phyloP scores from a whole-genome alignment of 2,329 filamentous ascomycete species.

The Grosmannia clavigera region DNA sequence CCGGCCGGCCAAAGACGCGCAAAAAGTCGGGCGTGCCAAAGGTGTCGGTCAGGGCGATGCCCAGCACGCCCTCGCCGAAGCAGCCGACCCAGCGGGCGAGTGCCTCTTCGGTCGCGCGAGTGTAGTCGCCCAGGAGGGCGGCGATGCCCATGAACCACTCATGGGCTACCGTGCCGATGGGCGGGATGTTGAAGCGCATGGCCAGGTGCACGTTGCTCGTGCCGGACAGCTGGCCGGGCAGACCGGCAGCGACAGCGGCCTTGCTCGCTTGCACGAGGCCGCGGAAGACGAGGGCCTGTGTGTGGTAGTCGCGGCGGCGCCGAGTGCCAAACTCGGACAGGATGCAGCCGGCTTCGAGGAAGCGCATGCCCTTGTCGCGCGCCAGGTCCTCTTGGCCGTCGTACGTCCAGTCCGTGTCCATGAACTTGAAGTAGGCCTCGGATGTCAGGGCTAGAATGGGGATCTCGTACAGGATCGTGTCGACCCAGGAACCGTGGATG shows the following conservation, averaged over 20 bases:
- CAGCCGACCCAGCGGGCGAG: slow-evolving; percentile 82
- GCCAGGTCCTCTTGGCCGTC: slow-evolving; percentile 77
- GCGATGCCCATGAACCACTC: slow-evolving; percentile 99
- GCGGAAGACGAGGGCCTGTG: slow-evolving; percentile 80
- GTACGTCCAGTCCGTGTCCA: slow-evolving; percentile 86
- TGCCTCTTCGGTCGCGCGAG: slow-evolving; percentile 69
- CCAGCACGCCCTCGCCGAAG: slow-evolving; percentile 73
- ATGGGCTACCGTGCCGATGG: slow-evolving; percentile 82
- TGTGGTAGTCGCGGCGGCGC: slow-evolving; percentile 83
- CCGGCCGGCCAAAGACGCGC: slow-evolving; percentile 62
- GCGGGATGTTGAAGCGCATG: slow-evolving; percentile 76
- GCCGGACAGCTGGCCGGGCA: slow-evolving; percentile 64
- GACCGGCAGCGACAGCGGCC: slow-evolving; percentile 51
- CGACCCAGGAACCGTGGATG: slow-evolving; percentile 75
- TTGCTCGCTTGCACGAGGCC: slow-evolving; percentile 71
- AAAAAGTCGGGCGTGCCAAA: slow-evolving; percentile 90
- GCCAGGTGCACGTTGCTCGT: slow-evolving; percentile 97
- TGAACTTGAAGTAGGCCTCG: slow-evolving; percentile 95
- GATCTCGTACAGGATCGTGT: slow-evolving; percentile 97
- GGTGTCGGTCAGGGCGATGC: slow-evolving; percentile 88
- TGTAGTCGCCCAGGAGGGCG: slow-evolving; percentile 78
- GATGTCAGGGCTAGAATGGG: slow-evolving; percentile 83
- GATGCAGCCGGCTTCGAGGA: slow-evolving; percentile 73
- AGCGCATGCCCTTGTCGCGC: slow-evolving; percentile 62
- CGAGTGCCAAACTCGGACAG: slow-evolving; percentile 93